Evolutionary conservation across 371 early-diverging fungal genomes (phyloP).

Genomic region (Mucor plumbeus): DNA sequence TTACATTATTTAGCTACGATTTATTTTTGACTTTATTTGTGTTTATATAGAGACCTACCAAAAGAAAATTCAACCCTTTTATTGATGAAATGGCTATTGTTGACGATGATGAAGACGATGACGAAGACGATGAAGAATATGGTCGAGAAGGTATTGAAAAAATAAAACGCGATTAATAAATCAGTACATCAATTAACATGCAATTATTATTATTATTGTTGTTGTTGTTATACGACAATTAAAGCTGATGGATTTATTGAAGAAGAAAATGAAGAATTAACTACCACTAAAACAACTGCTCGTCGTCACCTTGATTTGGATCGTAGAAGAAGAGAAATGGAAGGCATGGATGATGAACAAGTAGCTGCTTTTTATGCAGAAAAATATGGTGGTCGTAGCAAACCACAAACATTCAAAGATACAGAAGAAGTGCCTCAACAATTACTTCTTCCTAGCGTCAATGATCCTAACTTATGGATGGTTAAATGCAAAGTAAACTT

Average conservation of each 20-base stretch:
- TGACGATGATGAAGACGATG: conserved; percentile 74
- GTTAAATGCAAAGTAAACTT: conserved; percentile 78
- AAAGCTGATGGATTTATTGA: conserved; percentile 72
- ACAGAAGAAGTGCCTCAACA: conserved; percentile 82
- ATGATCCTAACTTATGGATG: conserved; percentile 95
- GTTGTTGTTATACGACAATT: neutral
- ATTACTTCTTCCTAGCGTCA: conserved; percentile 84
- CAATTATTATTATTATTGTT: neutral
- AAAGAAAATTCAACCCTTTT: conserved; percentile 56
- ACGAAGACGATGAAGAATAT: conserved; percentile 71
- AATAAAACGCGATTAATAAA: neutral
- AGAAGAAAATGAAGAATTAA: conserved; percentile 68
- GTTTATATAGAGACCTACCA: conserved; percentile 41
- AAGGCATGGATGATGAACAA: conserved; percentile 85
- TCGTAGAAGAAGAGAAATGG: conserved; percentile 65
- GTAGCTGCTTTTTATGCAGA: conserved; percentile 81
- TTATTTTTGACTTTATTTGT: neutral
- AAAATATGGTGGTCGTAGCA: conserved; percentile 74
- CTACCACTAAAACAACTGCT: conserved; percentile 59
- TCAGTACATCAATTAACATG: neutral
- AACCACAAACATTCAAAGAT: conserved; percentile 55
- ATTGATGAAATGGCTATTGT: conserved; percentile 65
- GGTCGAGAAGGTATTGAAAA: conserved; percentile 54
- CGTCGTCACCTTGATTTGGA: conserved; percentile 71
- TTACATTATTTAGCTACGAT: neutral